phyloP scores from a whole-genome alignment of 2,329 filamentous ascomycete genomes.

The Talaromyces albobiverticillius region DNA sequence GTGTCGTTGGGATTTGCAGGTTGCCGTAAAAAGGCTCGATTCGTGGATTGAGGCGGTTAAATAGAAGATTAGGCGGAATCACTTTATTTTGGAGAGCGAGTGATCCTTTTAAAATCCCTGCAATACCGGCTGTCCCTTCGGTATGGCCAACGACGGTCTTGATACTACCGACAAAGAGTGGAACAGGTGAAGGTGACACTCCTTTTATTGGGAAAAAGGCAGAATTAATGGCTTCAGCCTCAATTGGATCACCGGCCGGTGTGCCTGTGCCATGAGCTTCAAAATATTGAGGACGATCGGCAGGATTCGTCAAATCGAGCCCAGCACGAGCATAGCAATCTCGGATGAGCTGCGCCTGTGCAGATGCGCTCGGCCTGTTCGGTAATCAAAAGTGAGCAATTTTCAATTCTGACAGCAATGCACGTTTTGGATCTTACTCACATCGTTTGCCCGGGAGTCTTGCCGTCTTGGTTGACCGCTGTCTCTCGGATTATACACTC shows the following conservation, averaged over 20 bases:
- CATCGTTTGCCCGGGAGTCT: conserved; percentile 28
- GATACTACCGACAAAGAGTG: conserved; percentile 24
- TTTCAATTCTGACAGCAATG: too few relatives aligned
- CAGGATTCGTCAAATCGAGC: conserved; percentile 23
- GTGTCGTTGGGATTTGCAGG: conserved; percentile 20
- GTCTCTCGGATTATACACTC: conserved; percentile 32
- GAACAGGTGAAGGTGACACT: too few relatives aligned
- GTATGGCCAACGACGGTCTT: conserved; percentile 34
- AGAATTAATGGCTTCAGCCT: conserved; percentile 8
- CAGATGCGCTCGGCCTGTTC: conserved; percentile 26
- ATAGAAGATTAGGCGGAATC: conserved; percentile 24
- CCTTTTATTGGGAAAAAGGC: background rate
- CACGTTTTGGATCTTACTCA: too few relatives aligned
- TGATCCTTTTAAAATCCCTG: conserved; percentile 24
- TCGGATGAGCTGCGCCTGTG: conserved; percentile 37
- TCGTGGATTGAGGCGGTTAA: conserved; percentile 25
- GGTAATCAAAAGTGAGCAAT: too few relatives aligned
- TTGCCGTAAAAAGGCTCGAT: conserved; percentile 23
- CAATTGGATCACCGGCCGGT: conserved; percentile 22
- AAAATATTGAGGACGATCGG: conserved; percentile 36
- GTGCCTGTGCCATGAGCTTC: conserved; percentile 41
- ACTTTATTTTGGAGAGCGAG: conserved; percentile 35
- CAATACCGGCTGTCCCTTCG: conserved; percentile 26
- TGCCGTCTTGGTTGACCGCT: conserved; percentile 31
- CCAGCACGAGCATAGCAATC: conserved; percentile 33